Conservation (phyloP, 176 grass and related monocot genomes). For the Metroxylon sagu region DNA sequence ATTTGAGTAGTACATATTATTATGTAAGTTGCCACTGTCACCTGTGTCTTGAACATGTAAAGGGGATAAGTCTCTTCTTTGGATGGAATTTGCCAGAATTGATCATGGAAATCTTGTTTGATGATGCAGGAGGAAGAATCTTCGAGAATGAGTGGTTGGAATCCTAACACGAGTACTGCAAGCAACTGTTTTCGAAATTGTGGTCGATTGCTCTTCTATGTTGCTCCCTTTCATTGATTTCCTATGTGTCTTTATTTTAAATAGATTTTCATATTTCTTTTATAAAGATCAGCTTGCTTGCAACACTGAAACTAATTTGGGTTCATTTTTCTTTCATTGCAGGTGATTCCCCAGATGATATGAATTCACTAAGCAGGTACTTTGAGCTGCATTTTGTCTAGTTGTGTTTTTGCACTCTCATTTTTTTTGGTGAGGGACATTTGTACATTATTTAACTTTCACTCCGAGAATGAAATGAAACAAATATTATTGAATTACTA, state of each 20-base stretch:
- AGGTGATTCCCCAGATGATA: slow-evolving; percentile 8
- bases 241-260: too few species aligned
- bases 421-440: too few species aligned
- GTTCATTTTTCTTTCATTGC: neutral
- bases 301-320: too few species aligned
- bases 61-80: neutral
- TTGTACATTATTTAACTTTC: too few species aligned
- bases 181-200: neutral
- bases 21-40: neutral
- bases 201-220: neutral
- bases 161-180: neutral
- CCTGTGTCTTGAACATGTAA: neutral
- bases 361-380: slow-evolving; percentile 9
- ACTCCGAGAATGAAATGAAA: too few species aligned
- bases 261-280: too few species aligned
- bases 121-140: neutral
- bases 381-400: too few species aligned
- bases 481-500: too few species aligned
- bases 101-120: neutral
- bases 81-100: neutral
- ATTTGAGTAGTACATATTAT: neutral
- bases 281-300: too few species aligned
- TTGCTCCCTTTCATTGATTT: too few species aligned
- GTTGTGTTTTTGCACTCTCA: too few species aligned
- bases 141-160: neutral